These are phyloP conservation scores for Scheffersomyces lignosus DNA, from an alignment of 805 yeast genomes.

Conservation along the genomic window DNA sequence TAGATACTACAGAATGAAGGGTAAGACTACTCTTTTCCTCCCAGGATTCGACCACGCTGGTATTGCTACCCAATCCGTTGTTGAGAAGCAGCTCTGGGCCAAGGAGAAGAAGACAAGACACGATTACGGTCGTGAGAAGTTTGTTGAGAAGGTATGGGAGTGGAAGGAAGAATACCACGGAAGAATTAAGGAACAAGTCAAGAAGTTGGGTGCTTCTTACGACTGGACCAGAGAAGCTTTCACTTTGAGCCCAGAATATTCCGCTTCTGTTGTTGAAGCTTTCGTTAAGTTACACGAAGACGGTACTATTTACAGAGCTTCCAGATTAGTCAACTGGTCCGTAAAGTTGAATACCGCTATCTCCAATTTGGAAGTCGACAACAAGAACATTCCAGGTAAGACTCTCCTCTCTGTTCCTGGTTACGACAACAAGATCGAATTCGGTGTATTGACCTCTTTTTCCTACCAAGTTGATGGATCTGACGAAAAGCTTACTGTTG, in stretches of 20 bases:
- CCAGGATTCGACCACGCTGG: conserved; percentile 99
- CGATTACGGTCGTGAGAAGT: conserved; percentile 91
- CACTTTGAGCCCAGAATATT: conserved; percentile 78
- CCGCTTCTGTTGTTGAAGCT: conserved; percentile 84
- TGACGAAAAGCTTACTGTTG: conserved; percentile 85
- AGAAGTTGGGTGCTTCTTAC: conserved; percentile 91
- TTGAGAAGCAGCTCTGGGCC: conserved; percentile 93
- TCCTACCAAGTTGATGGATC: conserved; percentile 86
- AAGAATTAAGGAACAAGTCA: conserved; percentile 81
- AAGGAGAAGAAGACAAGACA: conserved; percentile 87
- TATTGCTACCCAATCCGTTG: conserved; percentile 97
- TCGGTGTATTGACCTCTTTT: conserved; percentile 95
- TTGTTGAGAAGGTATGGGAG: conserved; percentile 89
- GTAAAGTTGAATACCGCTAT: conserved; percentile 92
- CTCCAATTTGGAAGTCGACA: conserved; percentile 94
- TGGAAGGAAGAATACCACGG: conserved; percentile 95
- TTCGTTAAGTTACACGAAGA: conserved; percentile 91
- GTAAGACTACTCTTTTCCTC: conserved; percentile 85
- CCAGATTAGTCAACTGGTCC: conserved; percentile 94
- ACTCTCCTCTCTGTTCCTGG: conserved; percentile 84
- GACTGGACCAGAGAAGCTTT: conserved; percentile 96
- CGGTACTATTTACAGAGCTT: conserved; percentile 91
- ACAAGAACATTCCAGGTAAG: conserved; percentile 82
- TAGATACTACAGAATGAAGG: conserved; percentile 95
- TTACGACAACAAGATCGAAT: conserved; percentile 86